Evolutionary conservation across 1,139 yeast genomes (phyloP).

Genomic region (Geotrichum carabidarum): DNA sequence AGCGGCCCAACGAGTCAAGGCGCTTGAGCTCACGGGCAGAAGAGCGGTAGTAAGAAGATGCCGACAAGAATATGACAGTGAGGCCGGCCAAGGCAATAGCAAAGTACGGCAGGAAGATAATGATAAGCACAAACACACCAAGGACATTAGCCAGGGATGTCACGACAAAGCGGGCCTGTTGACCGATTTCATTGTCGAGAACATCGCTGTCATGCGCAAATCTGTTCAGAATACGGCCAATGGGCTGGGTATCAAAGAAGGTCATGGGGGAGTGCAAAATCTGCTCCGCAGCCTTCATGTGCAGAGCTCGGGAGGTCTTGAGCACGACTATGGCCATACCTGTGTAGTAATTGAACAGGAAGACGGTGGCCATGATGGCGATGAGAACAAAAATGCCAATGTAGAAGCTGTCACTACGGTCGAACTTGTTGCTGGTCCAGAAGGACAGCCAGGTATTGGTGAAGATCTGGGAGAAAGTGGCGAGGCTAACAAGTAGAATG

Average conservation of each 20-base stretch:
- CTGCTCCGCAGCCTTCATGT: constrained; percentile 49
- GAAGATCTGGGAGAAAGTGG: constrained; percentile 59
- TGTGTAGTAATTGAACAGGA: constrained; percentile 43
- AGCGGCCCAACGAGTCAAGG: constrained; percentile 70
- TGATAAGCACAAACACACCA: constrained; percentile 64
- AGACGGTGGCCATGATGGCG: constrained; percentile 39
- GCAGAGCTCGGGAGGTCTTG: constrained; percentile 37
- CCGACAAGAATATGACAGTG: constrained; percentile 42
- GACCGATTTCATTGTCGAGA: constrained; percentile 60
- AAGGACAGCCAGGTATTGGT: constrained; percentile 80
- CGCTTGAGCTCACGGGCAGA: constrained; percentile 83
- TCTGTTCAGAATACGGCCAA: constrained; percentile 66
- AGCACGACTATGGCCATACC: constrained; percentile 50
- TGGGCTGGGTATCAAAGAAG: constrained; percentile 62
- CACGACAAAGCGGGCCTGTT: constrained; percentile 43
- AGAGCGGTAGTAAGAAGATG: constrained; percentile 63
- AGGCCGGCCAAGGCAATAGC: constrained; percentile 64
- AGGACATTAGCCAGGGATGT: constrained; percentile 49
- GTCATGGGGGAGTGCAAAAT: constrained; percentile 74
- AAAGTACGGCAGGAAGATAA: constrained; percentile 71
- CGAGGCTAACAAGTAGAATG: constrained; percentile 40
- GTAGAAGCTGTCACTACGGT: constrained; percentile 51
- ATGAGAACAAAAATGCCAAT: constrained; percentile 66
- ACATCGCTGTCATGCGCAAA: constrained; percentile 82
- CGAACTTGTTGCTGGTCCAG: constrained; percentile 65